Conservation (phyloP, 2,329 filamentous ascomycete species). For the Pyricularia sp. region DNA sequence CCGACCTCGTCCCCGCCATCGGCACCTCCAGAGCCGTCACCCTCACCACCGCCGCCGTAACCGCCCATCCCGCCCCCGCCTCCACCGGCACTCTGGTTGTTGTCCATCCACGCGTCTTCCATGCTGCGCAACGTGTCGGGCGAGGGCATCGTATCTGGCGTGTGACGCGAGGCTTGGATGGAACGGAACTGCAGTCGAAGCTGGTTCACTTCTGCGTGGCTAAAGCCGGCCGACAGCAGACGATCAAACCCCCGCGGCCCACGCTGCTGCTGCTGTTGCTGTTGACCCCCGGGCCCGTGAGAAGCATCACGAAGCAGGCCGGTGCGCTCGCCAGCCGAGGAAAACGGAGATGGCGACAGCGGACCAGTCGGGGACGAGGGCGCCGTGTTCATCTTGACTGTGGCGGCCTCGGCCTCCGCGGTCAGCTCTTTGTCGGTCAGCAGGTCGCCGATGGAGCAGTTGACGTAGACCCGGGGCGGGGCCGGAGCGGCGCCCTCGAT, state of each 20-base stretch:
- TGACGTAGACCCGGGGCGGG: slow-evolving; percentile 66
- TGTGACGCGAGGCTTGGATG: slow-evolving; percentile 73
- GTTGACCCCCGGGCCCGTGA: background rate
- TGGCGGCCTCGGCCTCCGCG: slow-evolving; percentile 42
- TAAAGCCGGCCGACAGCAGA: slow-evolving; percentile 73
- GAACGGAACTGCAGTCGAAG: slow-evolving; percentile 83
- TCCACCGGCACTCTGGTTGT: slow-evolving; percentile 33
- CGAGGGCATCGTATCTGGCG: slow-evolving; percentile 80
- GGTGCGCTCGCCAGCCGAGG: background rate
- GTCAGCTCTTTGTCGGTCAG: slow-evolving; percentile 61
- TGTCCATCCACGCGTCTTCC: slow-evolving; percentile 89
- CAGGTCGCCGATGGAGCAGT: slow-evolving; percentile 80
- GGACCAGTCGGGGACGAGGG: slow-evolving; percentile 10
- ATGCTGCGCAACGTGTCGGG: slow-evolving; percentile 65
- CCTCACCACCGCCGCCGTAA: slow-evolving; percentile 19
- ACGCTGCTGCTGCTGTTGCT: background rate
- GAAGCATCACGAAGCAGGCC: slow-evolving; percentile 7
- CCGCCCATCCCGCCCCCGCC: slow-evolving; percentile 24
- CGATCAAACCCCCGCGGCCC: slow-evolving; percentile 80
- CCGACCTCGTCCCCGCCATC: slow-evolving; percentile 38
- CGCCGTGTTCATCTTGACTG: slow-evolving; percentile 12
- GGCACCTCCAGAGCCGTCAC: slow-evolving; percentile 31
- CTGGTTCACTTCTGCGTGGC: slow-evolving; percentile 69
- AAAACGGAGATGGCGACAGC: slow-evolving; percentile 9
- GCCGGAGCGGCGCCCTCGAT: slow-evolving; percentile 37